Percentiles rank a stretch among this genome's conserved stretches.
Evolutionary conservation across 371 early-diverging fungal genomes (phyloP).

Genomic region (Haplosporangium sp.): DNA sequence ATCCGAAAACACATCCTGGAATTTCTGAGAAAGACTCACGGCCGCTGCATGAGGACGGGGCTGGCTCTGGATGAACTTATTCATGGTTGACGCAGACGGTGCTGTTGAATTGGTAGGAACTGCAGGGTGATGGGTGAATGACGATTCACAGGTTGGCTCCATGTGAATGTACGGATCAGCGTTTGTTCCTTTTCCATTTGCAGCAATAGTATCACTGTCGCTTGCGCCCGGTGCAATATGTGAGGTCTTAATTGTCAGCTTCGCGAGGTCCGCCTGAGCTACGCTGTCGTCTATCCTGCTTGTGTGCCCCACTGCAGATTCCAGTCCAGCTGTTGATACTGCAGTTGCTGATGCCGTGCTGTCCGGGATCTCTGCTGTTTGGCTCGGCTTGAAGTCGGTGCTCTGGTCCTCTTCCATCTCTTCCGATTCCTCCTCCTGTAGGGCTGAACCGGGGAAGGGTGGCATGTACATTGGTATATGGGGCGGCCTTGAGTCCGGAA

Average conservation of each 20-base stretch:
- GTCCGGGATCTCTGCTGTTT: slow-evolving; percentile 5
- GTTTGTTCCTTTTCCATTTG: background rate
- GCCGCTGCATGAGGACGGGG: slow-evolving; percentile 8
- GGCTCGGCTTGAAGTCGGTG: slow-evolving; percentile 6
- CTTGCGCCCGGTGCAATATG: slow-evolving; percentile 1
- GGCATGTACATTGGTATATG: slow-evolving; percentile 49
- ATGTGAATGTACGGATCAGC: slow-evolving; percentile 65
- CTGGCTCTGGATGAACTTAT: too few relatives aligned
- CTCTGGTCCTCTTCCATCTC: slow-evolving; percentile 11
- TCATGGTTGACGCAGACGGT: background rate
- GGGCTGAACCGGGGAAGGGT: slow-evolving; percentile 37
- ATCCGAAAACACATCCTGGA: slow-evolving; percentile 42
- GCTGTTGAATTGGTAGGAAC: slow-evolving; percentile 10
- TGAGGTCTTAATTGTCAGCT: slow-evolving; percentile 24
- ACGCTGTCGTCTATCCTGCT: background rate
- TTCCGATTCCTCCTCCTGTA: slow-evolving; percentile 14
- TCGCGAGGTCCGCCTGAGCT: slow-evolving; percentile 5
- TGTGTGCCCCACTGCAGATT: slow-evolving; percentile 6
- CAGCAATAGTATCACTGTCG: background rate
- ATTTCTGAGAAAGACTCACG: slow-evolving; percentile 15
- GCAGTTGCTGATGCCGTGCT: slow-evolving; percentile 6
- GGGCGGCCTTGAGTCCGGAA: slow-evolving; percentile 30
- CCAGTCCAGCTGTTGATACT: slow-evolving; percentile 25
- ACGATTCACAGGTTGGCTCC: slow-evolving; percentile 64
- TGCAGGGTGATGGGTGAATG: slow-evolving; percentile 33